Conservation (phyloP, 371 early-diverging fungal genomes). For the Mortierella sp. region DNA sequence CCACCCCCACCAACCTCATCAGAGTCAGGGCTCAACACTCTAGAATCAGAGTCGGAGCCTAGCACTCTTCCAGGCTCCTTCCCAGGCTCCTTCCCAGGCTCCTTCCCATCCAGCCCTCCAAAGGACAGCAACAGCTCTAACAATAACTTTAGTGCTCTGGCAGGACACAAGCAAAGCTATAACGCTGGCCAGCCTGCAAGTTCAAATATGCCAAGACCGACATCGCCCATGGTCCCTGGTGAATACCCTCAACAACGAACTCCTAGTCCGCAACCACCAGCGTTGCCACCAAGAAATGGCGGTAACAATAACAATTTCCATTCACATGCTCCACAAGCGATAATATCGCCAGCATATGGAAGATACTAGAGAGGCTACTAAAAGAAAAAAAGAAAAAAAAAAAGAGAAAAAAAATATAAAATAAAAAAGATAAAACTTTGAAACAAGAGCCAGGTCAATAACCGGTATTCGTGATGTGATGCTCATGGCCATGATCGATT, state of each 20-base stretch:
- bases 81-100: conserved; percentile 14
- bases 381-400: neutral
- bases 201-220: neutral
- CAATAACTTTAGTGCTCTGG: neutral
- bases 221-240: conserved; percentile 10
- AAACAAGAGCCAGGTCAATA: too few species aligned
- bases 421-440: too few species aligned
- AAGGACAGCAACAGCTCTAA: neutral
- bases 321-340: conserved; percentile 10
- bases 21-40: neutral
- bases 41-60: neutral
- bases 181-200: conserved; percentile 21
- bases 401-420: neutral
- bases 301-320: neutral
- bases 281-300: conserved; percentile 30
- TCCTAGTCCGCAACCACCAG: conserved; percentile 20
- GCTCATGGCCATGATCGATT: too few species aligned
- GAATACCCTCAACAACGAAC: conserved; percentile 18
- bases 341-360: conserved; percentile 13
- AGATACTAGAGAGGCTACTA: neutral
- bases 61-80: conserved; percentile 20
- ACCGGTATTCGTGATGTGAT: too few species aligned
- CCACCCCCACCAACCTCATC: neutral
- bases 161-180: conserved; percentile 27
- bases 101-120: conserved; percentile 7